Percentiles rank a stretch among this genome's conserved stretches.
Conservation (phyloP, 2,329 filamentous ascomycete genomes). For the Sporothrix dimorphospora region DNA sequence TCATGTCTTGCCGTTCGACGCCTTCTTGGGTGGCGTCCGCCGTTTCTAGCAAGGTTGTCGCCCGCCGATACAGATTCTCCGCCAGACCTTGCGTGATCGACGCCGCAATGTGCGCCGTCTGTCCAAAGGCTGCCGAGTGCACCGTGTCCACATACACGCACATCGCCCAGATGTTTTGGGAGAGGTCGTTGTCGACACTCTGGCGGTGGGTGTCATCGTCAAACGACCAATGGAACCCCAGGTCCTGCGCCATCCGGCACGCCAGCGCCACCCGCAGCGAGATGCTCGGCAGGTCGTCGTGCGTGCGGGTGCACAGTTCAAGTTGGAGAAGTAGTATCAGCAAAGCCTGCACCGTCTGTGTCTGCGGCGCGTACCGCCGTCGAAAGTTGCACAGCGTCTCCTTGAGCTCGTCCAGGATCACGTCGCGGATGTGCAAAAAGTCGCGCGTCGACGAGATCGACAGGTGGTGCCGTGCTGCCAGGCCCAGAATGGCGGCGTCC, state of each 20-base stretch:
- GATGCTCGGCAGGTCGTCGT: conserved; percentile 1
- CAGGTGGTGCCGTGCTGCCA: conserved; percentile 6
- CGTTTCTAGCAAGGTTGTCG: not conserved
- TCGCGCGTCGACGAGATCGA: conserved; percentile 19
- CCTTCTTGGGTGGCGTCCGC: not conserved
- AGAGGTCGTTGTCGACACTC: not conserved
- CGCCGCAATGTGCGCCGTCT: not conserved
- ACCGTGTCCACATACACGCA: not conserved
- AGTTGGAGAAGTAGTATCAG: not conserved
- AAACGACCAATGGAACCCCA: not conserved
- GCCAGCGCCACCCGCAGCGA: not conserved
- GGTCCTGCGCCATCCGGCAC: not conserved
- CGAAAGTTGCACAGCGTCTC: conserved; percentile 15
- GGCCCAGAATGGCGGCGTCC: conserved; percentile 8
- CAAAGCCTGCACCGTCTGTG: not conserved
- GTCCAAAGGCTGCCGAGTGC: not conserved
- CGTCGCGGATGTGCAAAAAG: conserved; percentile 20
- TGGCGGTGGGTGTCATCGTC: not conserved
- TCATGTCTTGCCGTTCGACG: not conserved
- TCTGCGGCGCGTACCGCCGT: not conserved
- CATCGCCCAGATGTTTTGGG: conserved; percentile 2
- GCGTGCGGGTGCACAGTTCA: not conserved
- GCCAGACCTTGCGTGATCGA: not conserved
- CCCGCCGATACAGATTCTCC: not conserved
- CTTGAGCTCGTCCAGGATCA: conserved; percentile 1